Conservation (phyloP, 2,329 filamentous ascomycete species). For the Paraconiothyrium brasiliense region DNA sequence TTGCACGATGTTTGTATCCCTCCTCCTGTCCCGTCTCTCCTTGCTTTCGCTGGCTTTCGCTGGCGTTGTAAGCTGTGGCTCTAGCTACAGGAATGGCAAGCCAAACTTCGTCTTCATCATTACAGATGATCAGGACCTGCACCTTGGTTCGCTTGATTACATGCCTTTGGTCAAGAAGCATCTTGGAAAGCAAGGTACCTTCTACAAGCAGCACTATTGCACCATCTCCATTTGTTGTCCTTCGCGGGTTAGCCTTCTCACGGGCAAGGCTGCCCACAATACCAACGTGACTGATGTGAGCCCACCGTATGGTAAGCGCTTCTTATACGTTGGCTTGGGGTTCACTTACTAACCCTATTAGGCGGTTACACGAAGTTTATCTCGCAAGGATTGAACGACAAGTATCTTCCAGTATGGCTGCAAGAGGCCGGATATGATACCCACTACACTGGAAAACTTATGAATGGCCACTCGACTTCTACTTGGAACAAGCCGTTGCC, state of each 20-base stretch:
- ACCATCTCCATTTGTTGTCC: conserved; percentile 74
- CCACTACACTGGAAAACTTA: conserved; percentile 75
- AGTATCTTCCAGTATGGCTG: conserved; percentile 75
- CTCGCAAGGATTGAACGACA: conserved; percentile 69
- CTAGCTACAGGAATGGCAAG: conserved; percentile 10
- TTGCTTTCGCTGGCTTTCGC: conserved; percentile 4
- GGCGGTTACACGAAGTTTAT: conserved; percentile 72
- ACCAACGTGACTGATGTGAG: conserved; percentile 72
- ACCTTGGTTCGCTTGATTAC: conserved; percentile 68
- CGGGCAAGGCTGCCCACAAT: conserved; percentile 72
- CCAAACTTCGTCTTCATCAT: conserved; percentile 71
- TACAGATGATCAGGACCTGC: conserved; percentile 72
- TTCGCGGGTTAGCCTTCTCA: conserved; percentile 70
- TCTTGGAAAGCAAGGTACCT: conserved; percentile 65
- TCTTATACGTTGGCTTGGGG: conserved; percentile 25
- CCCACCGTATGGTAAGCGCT: conserved; percentile 59
- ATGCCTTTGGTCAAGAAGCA: conserved; percentile 67
- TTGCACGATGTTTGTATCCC: not conserved
- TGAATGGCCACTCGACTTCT: conserved; percentile 74
- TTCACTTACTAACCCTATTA: not conserved
- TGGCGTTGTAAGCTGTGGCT: not conserved
- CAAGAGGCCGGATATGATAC: conserved; percentile 73
- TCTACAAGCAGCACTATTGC: conserved; percentile 69
- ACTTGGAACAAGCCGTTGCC: conserved; percentile 55
- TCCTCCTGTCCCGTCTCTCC: not conserved